These are phyloP conservation scores for Brassica juncea DNA, from an alignment of 345 rosid genomes.

Conservation along the genomic window DNA sequence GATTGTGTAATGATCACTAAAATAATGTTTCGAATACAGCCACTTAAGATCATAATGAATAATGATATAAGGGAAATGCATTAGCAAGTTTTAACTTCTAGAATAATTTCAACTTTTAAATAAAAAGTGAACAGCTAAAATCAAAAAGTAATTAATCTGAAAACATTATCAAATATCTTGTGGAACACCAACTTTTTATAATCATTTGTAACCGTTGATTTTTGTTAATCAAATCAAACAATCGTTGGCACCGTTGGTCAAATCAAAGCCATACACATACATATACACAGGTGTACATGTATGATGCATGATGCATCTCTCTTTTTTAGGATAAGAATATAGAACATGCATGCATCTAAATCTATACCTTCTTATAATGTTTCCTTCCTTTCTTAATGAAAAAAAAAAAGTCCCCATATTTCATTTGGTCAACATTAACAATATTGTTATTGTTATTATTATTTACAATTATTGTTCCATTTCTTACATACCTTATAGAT, in stretches of 20 bases:
- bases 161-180: neutral
- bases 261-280: neutral
- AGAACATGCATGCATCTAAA: constrained; percentile 2
- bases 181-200: neutral
- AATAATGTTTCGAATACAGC: neutral
- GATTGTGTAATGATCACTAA: neutral
- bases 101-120: neutral
- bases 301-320: constrained; percentile 12
- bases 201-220: neutral
- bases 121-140: neutral
- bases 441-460: neutral
- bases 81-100: neutral
- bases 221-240: constrained; percentile 4
- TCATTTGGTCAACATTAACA: neutral
- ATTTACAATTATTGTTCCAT: neutral
- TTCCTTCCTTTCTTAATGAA: neutral
- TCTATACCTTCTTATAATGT: neutral
- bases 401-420: too few species aligned
- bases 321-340: neutral
- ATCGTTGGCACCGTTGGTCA: neutral
- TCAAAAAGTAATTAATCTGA: neutral
- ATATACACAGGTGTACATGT: neutral
- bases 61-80: neutral
- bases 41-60: neutral
- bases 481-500: neutral